Conservation (phyloP, 768 basidiomycete species). For the Termitomyces sp. region DNA sequence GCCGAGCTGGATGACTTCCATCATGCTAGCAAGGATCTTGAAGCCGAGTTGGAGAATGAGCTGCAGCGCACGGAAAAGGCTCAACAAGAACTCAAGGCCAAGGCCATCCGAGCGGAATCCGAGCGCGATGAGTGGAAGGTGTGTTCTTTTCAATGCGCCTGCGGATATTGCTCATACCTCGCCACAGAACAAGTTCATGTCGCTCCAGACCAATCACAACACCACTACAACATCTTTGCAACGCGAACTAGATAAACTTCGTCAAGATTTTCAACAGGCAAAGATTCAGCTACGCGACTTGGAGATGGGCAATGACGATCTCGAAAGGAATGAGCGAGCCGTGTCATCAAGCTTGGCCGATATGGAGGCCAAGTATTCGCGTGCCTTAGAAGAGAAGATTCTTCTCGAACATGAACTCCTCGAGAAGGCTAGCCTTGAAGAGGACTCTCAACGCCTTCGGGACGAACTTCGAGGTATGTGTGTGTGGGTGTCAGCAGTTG, state of each 20-base stretch:
- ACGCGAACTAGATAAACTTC: constrained; percentile 79
- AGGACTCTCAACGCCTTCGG: constrained; percentile 83
- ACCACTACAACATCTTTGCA: constrained; percentile 88
- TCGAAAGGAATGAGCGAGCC: constrained; percentile 91
- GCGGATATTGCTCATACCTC: constrained; percentile 5
- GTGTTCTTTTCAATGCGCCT: constrained; percentile 16
- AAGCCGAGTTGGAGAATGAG: constrained; percentile 90
- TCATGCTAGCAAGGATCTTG: constrained; percentile 82
- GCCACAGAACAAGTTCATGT: constrained; percentile 72
- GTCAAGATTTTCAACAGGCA: constrained; percentile 64
- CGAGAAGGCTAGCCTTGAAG: constrained; percentile 85
- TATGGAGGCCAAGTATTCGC: constrained; percentile 83
- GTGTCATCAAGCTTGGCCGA: constrained; percentile 79
- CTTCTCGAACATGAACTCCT: constrained; percentile 92
- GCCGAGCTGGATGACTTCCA: constrained; percentile 86
- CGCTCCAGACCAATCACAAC: constrained; percentile 85
- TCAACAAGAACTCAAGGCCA: constrained; percentile 73
- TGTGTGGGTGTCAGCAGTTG: neutral
- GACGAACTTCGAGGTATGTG: constrained; percentile 86
- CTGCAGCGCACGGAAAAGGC: constrained; percentile 82
- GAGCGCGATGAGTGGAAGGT: constrained; percentile 96
- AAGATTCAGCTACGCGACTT: constrained; percentile 80
- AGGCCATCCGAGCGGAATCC: constrained; percentile 59
- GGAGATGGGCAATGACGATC: constrained; percentile 97
- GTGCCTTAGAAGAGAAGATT: constrained; percentile 94